phyloP scores from a whole-genome alignment of 805 yeast species.

The Wickerhamiella brachini region DNA sequence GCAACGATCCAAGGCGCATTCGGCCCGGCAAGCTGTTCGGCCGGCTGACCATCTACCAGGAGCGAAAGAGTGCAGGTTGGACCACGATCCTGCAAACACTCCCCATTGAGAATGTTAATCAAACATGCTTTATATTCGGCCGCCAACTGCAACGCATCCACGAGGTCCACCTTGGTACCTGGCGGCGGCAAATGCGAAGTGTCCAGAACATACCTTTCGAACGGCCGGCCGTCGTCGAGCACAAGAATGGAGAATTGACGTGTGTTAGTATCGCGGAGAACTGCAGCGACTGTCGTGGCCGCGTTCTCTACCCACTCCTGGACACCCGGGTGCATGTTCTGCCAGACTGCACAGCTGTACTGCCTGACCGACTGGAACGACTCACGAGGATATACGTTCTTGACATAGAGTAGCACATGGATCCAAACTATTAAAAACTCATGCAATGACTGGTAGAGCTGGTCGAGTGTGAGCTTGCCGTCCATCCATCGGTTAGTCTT shows the following conservation, averaged over 20 bases:
- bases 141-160: neutral
- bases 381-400: conserved; percentile 38
- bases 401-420: conserved; percentile 41
- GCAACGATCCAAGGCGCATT: conserved; percentile 20
- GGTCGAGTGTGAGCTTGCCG: conserved; percentile 4
- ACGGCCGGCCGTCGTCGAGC: conserved; percentile 16
- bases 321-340: conserved; percentile 36
- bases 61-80: neutral
- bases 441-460: conserved; percentile 23
- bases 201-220: conserved; percentile 29
- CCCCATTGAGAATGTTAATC: neutral
- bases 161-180: neutral
- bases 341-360: conserved; percentile 31
- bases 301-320: conserved; percentile 31
- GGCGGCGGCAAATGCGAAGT: conserved; percentile 22
- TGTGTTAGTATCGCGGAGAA: neutral
- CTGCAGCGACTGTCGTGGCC: conserved; percentile 22
- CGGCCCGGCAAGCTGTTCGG: conserved; percentile 5
- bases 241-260: neutral
- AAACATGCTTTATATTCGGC: neutral
- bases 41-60: neutral
- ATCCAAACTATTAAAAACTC: conserved; percentile 39
- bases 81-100: neutral
- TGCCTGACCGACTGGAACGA: conserved; percentile 33
- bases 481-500: neutral